A percentile compares a stretch with the other conserved stretches of the same genome.
Evolutionary conservation across 2,329 filamentous ascomycete genomes (phyloP).

Genomic region (Arthrobotrys entomopaga): DNA sequence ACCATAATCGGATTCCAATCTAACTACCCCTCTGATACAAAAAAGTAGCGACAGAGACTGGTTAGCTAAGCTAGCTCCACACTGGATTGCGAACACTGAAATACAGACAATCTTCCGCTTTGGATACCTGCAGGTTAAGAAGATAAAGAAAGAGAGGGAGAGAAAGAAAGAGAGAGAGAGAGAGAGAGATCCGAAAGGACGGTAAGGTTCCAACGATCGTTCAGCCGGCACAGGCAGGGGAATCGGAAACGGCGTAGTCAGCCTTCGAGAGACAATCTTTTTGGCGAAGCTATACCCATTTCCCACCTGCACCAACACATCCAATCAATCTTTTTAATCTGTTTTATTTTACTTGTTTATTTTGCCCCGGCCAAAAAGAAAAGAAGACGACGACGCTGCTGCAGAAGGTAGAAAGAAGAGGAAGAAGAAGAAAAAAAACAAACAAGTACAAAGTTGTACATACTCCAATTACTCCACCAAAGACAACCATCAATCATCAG

Average conservation of each 20-base stretch:
- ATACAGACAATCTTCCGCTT: constrained; percentile 2
- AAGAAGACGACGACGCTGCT: constrained; percentile 11
- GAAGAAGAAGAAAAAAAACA: background rate
- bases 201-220: constrained; percentile 30
- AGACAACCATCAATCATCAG: background rate
- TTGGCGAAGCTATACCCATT: constrained; percentile 33
- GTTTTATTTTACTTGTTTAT: too few relatives aligned
- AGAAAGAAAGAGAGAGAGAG: too few relatives aligned
- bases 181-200: constrained; percentile 28
- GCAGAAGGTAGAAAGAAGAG: background rate
- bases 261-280: constrained; percentile 49
- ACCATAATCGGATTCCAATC: background rate
- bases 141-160: too few relatives aligned
- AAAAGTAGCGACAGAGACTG: background rate
- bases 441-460: constrained; percentile 4
- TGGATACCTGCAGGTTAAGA: constrained; percentile 6
- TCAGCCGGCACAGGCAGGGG: constrained; percentile 36
- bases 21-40: background rate
- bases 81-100: constrained; percentile 7
- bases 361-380: background rate
- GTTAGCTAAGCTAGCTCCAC: background rate
- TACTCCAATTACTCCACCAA: background rate
- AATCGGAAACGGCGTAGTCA: constrained; percentile 49
- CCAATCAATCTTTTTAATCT: background rate
- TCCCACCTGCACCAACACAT: constrained; percentile 6